These are phyloP conservation scores for Penicillium sp. DNA, from an alignment of 2,329 filamentous ascomycete species.

Conservation along the genomic window DNA sequence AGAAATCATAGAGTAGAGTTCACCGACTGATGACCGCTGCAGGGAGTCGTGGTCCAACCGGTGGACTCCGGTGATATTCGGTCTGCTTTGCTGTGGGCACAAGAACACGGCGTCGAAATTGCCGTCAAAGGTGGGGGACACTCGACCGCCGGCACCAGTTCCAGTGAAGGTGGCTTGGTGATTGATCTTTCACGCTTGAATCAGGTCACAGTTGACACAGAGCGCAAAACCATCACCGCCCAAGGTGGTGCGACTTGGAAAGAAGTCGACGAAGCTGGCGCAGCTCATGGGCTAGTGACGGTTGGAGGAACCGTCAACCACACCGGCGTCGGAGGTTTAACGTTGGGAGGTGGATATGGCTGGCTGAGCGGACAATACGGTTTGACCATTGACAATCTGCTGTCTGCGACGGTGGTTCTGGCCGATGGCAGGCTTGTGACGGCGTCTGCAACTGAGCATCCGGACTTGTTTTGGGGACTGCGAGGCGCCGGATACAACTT, in stretches of 20 bases:
- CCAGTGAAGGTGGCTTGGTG: slow-evolving; percentile 57
- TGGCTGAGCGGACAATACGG: slow-evolving; percentile 56
- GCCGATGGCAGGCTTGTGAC: slow-evolving; percentile 40
- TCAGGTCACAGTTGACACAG: slow-evolving; percentile 49
- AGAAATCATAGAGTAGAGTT: background rate
- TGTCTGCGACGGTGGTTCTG: slow-evolving; percentile 39
- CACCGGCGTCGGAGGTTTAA: slow-evolving; percentile 61
- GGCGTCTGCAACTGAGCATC: slow-evolving; percentile 45
- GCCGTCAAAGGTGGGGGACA: slow-evolving; percentile 39
- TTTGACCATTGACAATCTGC: slow-evolving; percentile 53
- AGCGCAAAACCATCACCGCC: slow-evolving; percentile 46
- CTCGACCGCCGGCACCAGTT: slow-evolving; percentile 55
- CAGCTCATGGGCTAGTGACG: slow-evolving; percentile 54
- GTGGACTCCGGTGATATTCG: slow-evolving; percentile 42
- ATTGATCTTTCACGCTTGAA: slow-evolving; percentile 57
- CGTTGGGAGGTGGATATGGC: slow-evolving; percentile 59
- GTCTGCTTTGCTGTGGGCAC: slow-evolving; percentile 47
- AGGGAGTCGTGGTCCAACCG: slow-evolving; percentile 50
- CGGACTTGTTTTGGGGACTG: slow-evolving; percentile 52
- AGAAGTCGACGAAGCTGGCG: slow-evolving; percentile 55
- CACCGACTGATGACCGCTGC: background rate
- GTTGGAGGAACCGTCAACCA: slow-evolving; percentile 63
- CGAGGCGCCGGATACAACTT: slow-evolving; percentile 49
- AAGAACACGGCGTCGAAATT: slow-evolving; percentile 28
- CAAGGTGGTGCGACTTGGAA: slow-evolving; percentile 57